Conservation (phyloP, 2,329 filamentous ascomycete genomes). For the Colletotrichum sublineola region DNA sequence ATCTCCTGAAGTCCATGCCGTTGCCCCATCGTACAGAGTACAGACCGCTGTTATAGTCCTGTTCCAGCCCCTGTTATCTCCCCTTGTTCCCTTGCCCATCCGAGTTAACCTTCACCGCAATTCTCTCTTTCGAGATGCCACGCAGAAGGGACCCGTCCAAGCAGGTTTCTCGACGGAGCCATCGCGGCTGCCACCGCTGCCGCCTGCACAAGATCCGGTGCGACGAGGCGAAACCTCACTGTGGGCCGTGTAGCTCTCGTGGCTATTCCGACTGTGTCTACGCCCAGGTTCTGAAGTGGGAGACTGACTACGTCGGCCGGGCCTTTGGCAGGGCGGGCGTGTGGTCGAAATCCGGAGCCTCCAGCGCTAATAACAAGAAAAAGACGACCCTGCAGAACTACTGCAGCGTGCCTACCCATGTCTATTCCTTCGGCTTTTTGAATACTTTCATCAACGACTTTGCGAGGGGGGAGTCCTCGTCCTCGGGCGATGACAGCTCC, state of each 20-base stretch:
- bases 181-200: slow-evolving; percentile 46
- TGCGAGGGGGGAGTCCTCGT: slow-evolving; percentile 21
- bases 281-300: slow-evolving; percentile 47
- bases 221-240: slow-evolving; percentile 44
- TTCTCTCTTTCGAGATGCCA: slow-evolving; percentile 17
- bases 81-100: neutral
- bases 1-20: slow-evolving; percentile 15
- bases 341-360: slow-evolving; percentile 46
- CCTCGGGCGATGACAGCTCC: slow-evolving; percentile 22
- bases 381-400: slow-evolving; percentile 22
- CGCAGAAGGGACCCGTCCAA: slow-evolving; percentile 36
- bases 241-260: slow-evolving; percentile 43
- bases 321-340: slow-evolving; percentile 50
- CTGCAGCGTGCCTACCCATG: slow-evolving; percentile 25
- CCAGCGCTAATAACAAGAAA: slow-evolving; percentile 10
- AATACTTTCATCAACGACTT: slow-evolving; percentile 30
- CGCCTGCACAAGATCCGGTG: slow-evolving; percentile 46
- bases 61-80: neutral
- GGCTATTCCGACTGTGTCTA: slow-evolving; percentile 43
- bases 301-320: slow-evolving; percentile 47
- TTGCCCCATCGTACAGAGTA: slow-evolving; percentile 5
- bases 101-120: neutral
- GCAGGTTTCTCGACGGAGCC: slow-evolving; percentile 42
- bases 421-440: slow-evolving; percentile 32
- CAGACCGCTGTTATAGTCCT: slow-evolving; percentile 15